Percentiles rank a stretch among this genome's conserved stretches.
Evolutionary conservation across 805 yeast genomes (phyloP).

Genomic region (Lipomyces japonicus): DNA sequence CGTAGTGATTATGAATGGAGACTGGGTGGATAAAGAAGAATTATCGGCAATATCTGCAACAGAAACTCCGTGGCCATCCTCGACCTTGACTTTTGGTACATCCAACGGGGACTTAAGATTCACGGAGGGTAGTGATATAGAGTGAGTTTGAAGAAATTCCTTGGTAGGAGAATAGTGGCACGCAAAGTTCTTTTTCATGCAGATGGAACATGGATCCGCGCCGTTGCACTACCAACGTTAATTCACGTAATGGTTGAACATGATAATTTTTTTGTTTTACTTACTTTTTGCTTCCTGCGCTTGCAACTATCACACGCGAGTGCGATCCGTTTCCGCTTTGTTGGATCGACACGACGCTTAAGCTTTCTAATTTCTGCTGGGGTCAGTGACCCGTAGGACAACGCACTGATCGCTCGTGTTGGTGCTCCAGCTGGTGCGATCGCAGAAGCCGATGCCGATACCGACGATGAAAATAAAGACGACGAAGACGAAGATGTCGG

Average conservation of each 20-base stretch:
- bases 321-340: constrained; percentile 43
- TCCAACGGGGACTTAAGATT: too few species aligned
- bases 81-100: too few species aligned
- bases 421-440: background rate
- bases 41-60: too few species aligned
- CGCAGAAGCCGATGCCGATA: background rate
- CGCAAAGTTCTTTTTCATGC: constrained; percentile 35
- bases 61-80: too few species aligned
- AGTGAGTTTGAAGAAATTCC: constrained; percentile 1
- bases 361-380: constrained; percentile 26
- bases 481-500: constrained; percentile 1
- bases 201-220: constrained; percentile 39
- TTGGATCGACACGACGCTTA: constrained; percentile 29
- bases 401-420: background rate
- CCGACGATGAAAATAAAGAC: background rate
- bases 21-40: too few species aligned
- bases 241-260: background rate
- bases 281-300: constrained; percentile 40
- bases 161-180: constrained; percentile 33
- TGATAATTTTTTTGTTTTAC: background rate
- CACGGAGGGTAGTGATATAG: too few species aligned
- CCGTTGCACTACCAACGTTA: constrained; percentile 35
- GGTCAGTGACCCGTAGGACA: background rate
- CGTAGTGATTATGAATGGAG: too few species aligned
- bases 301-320: constrained; percentile 49